These are phyloP conservation scores for Colletotrichum costaricense DNA, from an alignment of 2,329 filamentous ascomycete genomes.

Conservation along the genomic window DNA sequence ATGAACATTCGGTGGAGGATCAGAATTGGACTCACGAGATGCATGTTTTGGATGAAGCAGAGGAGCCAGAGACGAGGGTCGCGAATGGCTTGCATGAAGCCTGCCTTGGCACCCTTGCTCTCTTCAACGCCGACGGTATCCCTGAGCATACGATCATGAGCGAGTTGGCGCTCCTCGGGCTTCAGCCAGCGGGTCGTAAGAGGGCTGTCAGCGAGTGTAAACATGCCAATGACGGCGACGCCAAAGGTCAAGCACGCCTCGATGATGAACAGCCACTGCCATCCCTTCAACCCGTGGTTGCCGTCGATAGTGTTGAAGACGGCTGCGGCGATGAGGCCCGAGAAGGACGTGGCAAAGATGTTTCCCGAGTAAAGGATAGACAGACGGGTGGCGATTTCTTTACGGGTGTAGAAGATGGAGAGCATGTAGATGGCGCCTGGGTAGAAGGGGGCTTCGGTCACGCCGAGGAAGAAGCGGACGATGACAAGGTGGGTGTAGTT, in stretches of 20 bases:
- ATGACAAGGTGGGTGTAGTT: slow-evolving; percentile 55
- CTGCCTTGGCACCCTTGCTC: slow-evolving; percentile 50
- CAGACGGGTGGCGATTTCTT: slow-evolving; percentile 56
- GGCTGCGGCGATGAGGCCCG: slow-evolving; percentile 56
- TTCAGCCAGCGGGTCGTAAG: slow-evolving; percentile 50
- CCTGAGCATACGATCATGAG: slow-evolving; percentile 50
- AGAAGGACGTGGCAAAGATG: slow-evolving; percentile 50
- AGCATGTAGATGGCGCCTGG: slow-evolving; percentile 53
- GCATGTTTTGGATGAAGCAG: slow-evolving; percentile 44
- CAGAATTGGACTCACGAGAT: slow-evolving; percentile 14
- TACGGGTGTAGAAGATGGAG: slow-evolving; percentile 65
- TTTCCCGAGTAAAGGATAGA: slow-evolving; percentile 58
- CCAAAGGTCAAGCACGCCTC: slow-evolving; percentile 44
- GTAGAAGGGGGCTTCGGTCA: slow-evolving; percentile 54
- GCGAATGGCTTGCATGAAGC: slow-evolving; percentile 40
- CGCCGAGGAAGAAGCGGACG: slow-evolving; percentile 54
- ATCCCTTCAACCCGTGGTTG: slow-evolving; percentile 41
- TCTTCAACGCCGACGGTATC: slow-evolving; percentile 45
- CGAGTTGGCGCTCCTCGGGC: slow-evolving; percentile 51
- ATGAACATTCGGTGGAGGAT: too few species aligned
- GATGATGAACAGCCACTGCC: slow-evolving; percentile 49
- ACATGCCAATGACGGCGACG: slow-evolving; percentile 45
- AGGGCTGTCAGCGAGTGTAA: slow-evolving; percentile 50
- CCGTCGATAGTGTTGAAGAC: slow-evolving; percentile 49
- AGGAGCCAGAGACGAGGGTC: slow-evolving; percentile 44